These are phyloP conservation scores for Orbilia oligospora DNA, from an alignment of 2,329 filamentous ascomycete genomes.

Conservation along the genomic window DNA sequence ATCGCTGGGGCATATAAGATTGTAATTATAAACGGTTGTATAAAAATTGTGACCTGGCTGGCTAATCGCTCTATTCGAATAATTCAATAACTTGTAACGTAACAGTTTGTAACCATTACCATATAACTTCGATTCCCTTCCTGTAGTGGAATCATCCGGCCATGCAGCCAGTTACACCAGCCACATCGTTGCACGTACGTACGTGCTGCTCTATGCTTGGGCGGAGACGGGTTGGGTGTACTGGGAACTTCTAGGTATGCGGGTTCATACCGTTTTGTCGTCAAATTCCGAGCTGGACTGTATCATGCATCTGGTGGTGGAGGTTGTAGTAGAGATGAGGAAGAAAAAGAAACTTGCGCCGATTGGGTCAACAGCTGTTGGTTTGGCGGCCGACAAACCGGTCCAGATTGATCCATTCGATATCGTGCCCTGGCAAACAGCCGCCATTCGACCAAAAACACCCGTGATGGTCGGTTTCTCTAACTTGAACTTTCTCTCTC, in stretches of 20 bases:
- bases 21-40: conserved; percentile 24
- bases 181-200: conserved; percentile 56
- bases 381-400: conserved; percentile 25
- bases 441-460: conserved; percentile 47
- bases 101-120: conserved; percentile 1
- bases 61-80: conserved; percentile 9
- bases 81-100: neutral
- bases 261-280: conserved; percentile 32
- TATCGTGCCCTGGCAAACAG: conserved; percentile 39
- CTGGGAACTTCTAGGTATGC: conserved; percentile 25
- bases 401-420: conserved; percentile 7
- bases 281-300: conserved; percentile 16
- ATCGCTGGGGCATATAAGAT: conserved; percentile 32
- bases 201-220: conserved; percentile 56
- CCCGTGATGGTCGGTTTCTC: conserved; percentile 4
- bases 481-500: neutral
- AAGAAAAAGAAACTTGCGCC: conserved; percentile 55
- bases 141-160: conserved; percentile 34
- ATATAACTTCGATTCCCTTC: conserved; percentile 21
- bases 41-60: neutral
- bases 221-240: conserved; percentile 15
- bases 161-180: conserved; percentile 58
- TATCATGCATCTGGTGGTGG: neutral
- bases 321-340: conserved; percentile 25
- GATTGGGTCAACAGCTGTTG: conserved; percentile 11